Conservation (phyloP, 331 rosid genomes). For the Arachis monticola region DNA sequence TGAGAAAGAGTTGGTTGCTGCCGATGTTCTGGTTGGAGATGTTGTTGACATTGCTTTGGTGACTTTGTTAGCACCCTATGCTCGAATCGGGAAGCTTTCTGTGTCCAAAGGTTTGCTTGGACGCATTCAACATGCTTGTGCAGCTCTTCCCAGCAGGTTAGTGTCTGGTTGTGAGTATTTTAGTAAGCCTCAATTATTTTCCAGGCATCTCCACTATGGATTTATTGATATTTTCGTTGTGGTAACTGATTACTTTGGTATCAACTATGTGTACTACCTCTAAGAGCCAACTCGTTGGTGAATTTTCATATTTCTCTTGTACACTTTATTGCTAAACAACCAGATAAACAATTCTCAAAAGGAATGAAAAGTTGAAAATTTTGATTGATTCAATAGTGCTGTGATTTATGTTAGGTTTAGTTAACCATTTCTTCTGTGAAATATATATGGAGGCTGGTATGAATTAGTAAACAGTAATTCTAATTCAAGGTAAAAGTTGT, state of each 20-base stretch:
- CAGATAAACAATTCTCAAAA: neutral
- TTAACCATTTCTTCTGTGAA: no score
- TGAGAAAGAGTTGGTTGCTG: slow-evolving; percentile 94
- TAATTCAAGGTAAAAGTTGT: slow-evolving; percentile 9
- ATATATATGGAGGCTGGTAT: slow-evolving; percentile 2
- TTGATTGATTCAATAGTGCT: neutral
- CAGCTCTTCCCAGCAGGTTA: slow-evolving; percentile 98
- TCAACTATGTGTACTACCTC: neutral
- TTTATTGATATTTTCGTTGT: slow-evolving; percentile 12
- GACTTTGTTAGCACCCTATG: slow-evolving; percentile 92
- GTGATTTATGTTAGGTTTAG: no score
- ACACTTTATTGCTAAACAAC: slow-evolving; percentile 9
- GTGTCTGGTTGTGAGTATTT: slow-evolving; percentile 13
- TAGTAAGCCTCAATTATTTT: slow-evolving; percentile 15
- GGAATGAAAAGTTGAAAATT: neutral
- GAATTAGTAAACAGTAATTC: neutral
- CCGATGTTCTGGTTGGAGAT: slow-evolving; percentile 90
- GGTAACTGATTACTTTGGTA: slow-evolving; percentile 7
- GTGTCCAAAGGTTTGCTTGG: slow-evolving; percentile 80
- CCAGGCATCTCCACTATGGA: slow-evolving; percentile 10
- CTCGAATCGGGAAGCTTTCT: slow-evolving; percentile 83
- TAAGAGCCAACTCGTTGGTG: neutral
- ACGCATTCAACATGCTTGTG: slow-evolving; percentile 66
- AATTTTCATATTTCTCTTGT: slow-evolving; percentile 2
- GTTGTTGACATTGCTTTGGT: slow-evolving; percentile 95